Base-by-base conservation (phyloP, 2,329 filamentous ascomycete species). In the Diaporthe destruens region DNA sequence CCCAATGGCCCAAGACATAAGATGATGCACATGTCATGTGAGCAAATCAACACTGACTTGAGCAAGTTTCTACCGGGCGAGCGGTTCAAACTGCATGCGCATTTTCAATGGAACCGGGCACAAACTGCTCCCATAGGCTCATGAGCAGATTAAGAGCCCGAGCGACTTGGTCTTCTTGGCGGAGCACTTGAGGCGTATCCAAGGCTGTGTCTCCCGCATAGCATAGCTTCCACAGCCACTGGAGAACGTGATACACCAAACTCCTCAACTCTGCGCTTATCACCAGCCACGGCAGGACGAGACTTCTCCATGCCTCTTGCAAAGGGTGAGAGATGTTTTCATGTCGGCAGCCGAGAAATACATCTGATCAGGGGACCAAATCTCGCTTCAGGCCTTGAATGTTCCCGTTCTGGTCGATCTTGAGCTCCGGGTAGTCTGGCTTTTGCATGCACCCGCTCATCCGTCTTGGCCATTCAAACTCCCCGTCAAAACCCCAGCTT, bases 381-480 rank as follows among this genome's bases (percentile, higher is more conserved):
- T 51, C 44, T 49, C 42, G 5, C 59, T 32, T 63, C 29, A 49
- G 44, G 9, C 20, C 42, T 2, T 49, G 42, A 23, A 59, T 59
- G 32, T 16, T 18, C 16, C 67, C 55, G 25, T 29, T 51, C 67
- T 61, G n/a, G 47, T 70, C 67, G 20, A 70, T 51, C 55, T 23
- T 61, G 32, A 70, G 44, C 55, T 70, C 44, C 20, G 67, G 67
- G 54, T 70, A 70, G 44, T 61, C 67, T 2, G 67, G 67, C 29
- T 29, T 70, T 23, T 59, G 23, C 67, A 70, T 70, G 18, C 67
- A 70, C n/a, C 55, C 44, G 20, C 55, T 70, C 67, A 70, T 70
- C 16, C 67, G 42, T 20, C 44, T 32, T 9, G 67, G 67, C 67
- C 67, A 70, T 0, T 61, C n/a, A 9, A 70, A 18, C n/a, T 70